phyloP scores from a whole-genome alignment of 768 basidiomycete genomes.

The Cyclocybe aegerita region DNA sequence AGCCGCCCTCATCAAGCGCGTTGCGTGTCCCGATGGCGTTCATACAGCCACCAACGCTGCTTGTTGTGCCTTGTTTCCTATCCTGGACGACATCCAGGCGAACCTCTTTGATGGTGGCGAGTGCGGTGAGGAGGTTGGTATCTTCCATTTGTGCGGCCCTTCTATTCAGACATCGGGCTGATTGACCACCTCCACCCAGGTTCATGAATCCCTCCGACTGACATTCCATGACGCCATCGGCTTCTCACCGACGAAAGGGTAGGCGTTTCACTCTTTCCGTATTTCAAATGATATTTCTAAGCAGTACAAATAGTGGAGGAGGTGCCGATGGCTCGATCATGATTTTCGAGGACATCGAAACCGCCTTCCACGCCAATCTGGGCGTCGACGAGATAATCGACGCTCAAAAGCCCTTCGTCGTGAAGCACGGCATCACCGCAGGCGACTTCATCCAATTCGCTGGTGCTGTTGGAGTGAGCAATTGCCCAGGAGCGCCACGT shows the following conservation, averaged over 20 bases:
- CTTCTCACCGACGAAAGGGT: slow-evolving; percentile 34
- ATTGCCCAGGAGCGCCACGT: slow-evolving; percentile 45
- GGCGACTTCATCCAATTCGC: slow-evolving; percentile 54
- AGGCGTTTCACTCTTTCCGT: slow-evolving; percentile 4
- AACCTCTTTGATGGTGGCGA: slow-evolving; percentile 27
- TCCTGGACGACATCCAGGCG: slow-evolving; percentile 20
- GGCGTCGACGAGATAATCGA: slow-evolving; percentile 44
- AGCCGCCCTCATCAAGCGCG: slow-evolving; percentile 11
- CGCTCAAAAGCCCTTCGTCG: slow-evolving; percentile 31
- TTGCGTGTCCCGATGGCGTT: slow-evolving; percentile 26
- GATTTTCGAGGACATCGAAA: slow-evolving; percentile 41
- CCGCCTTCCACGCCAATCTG: slow-evolving; percentile 39
- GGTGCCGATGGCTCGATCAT: slow-evolving; percentile 53
- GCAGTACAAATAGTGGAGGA: slow-evolving; percentile 28
- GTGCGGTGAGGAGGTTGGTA: slow-evolving; percentile 27
- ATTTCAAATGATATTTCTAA: neutral
- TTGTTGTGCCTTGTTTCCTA: slow-evolving; percentile 25
- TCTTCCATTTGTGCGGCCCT: neutral
- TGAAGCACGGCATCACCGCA: slow-evolving; percentile 29
- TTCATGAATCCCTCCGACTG: slow-evolving; percentile 30
- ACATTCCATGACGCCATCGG: slow-evolving; percentile 47
- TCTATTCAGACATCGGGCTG: neutral
- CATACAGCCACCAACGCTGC: slow-evolving; percentile 26
- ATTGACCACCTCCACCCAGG: slow-evolving; percentile 10
- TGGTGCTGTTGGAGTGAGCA: slow-evolving; percentile 40